Evolutionary conservation across 2,329 filamentous ascomycete genomes (phyloP).

Genomic region (Fusarium sp.): DNA sequence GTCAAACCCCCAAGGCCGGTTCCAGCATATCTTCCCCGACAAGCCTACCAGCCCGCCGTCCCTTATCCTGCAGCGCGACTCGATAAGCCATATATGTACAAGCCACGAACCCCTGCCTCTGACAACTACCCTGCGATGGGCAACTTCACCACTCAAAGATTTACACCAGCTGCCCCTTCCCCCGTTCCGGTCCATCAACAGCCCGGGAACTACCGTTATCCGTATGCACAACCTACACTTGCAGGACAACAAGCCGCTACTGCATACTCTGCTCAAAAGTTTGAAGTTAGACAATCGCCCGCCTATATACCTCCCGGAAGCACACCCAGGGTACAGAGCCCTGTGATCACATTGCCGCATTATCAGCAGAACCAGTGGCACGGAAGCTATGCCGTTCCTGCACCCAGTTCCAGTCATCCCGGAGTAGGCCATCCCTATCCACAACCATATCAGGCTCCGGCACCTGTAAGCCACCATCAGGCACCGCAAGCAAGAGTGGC

Average conservation of each 20-base stretch:
- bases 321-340: not conserved
- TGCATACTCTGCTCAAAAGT: constrained; percentile 36
- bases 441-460: not conserved
- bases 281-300: constrained; percentile 34
- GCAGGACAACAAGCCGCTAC: constrained; percentile 14
- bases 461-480: constrained; percentile 13
- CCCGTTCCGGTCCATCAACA: constrained; percentile 13
- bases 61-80: constrained; percentile 29
- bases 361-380: constrained; percentile 26
- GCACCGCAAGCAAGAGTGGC: constrained; percentile 41
- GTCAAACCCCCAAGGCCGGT: constrained; percentile 57
- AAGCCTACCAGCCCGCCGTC: constrained; percentile 39
- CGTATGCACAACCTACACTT: constrained; percentile 6
- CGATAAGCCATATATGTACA: constrained; percentile 64
- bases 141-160: constrained; percentile 41
- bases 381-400: not conserved
- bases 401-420: not conserved
- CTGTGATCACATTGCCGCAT: not conserved
- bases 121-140: constrained; percentile 32
- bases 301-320: constrained; percentile 15
- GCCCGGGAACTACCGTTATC: constrained; percentile 25
- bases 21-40: constrained; percentile 39
- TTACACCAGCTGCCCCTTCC: constrained; percentile 25
- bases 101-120: constrained; percentile 54
- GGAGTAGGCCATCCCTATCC: not conserved